Percentiles rank a stretch among this genome's conserved stretches.
Evolutionary conservation across 176 grass and related monocot species (phyloP).

Genomic region (Eleusine indica): DNA sequence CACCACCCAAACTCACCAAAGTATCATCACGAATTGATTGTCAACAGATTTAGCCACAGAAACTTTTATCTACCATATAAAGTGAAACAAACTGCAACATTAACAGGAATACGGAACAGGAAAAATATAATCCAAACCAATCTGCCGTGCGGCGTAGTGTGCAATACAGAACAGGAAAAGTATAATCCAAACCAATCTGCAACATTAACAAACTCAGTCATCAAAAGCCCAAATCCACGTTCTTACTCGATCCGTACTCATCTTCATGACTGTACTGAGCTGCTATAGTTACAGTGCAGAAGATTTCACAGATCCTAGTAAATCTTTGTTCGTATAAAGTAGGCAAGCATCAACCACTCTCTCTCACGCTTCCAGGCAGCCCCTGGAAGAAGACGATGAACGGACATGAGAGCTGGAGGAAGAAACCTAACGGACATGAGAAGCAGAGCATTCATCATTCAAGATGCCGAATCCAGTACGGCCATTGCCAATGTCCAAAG

Average conservation of each 20-base stretch:
- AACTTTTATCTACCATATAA: not conserved
- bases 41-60: not conserved
- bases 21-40: not conserved
- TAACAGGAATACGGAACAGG: too few species aligned
- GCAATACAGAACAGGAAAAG: not conserved
- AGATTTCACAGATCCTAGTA: constrained; percentile 4
- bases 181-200: not conserved
- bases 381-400: not conserved
- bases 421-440: constrained; percentile 4
- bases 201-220: not conserved
- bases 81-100: not conserved
- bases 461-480: constrained; percentile 29
- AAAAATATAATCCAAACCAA: too few species aligned
- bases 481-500: not conserved
- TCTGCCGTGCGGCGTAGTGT: not conserved
- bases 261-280: not conserved
- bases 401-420: constrained; percentile 28
- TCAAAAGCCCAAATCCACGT: constrained; percentile 1
- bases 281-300: not conserved
- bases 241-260: not conserved
- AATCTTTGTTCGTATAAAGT: not conserved
- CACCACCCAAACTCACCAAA: not conserved
- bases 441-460: constrained; percentile 40
- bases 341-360: not conserved
- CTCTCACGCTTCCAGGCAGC: not conserved